phyloP scores from a whole-genome alignment of 805 yeast genomes.

The Pachysolen tannophilus region DNA sequence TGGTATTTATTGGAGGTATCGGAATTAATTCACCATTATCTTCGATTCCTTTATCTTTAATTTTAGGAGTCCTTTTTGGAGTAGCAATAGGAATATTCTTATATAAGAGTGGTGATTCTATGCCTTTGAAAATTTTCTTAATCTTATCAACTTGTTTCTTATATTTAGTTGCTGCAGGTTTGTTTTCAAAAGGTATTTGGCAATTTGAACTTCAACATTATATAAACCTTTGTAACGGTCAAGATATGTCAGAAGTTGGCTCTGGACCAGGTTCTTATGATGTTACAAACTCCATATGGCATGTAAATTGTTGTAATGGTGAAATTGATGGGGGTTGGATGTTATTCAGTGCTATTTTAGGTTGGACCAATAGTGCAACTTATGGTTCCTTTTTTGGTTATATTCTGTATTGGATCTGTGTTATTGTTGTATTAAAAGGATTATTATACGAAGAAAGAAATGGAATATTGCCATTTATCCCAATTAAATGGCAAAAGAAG shows the following conservation, averaged over 20 bases:
- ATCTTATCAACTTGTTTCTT: slow-evolving; percentile 34
- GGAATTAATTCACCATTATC: slow-evolving; percentile 43
- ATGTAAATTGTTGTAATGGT: slow-evolving; percentile 42
- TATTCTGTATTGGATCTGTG: slow-evolving; percentile 29
- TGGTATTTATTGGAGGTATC: slow-evolving; percentile 85
- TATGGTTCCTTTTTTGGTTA: slow-evolving; percentile 36
- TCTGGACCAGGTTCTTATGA: slow-evolving; percentile 43
- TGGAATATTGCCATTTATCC: slow-evolving; percentile 51
- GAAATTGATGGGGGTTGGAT: slow-evolving; percentile 41
- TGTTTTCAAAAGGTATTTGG: slow-evolving; percentile 39
- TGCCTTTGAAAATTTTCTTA: slow-evolving; percentile 33
- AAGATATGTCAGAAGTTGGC: slow-evolving; percentile 39
- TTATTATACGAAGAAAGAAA: slow-evolving; percentile 41
- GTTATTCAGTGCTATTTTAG: slow-evolving; percentile 41
- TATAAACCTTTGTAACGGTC: slow-evolving; percentile 33
- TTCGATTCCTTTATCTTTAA: slow-evolving; percentile 21
- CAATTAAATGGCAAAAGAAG: slow-evolving; percentile 45
- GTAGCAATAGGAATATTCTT: slow-evolving; percentile 27
- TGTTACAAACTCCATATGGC: slow-evolving; percentile 37
- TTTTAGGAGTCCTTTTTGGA: slow-evolving; percentile 29
- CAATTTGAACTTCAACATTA: slow-evolving; percentile 34
- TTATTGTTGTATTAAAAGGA: slow-evolving; percentile 20
- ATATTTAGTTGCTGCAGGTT: slow-evolving; percentile 37
- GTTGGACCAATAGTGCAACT: slow-evolving; percentile 94
- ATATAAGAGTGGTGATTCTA: slow-evolving; percentile 34